Evolutionary conservation across 2,329 filamentous ascomycete species (phyloP).

Genomic region (Didymella glomerata): DNA sequence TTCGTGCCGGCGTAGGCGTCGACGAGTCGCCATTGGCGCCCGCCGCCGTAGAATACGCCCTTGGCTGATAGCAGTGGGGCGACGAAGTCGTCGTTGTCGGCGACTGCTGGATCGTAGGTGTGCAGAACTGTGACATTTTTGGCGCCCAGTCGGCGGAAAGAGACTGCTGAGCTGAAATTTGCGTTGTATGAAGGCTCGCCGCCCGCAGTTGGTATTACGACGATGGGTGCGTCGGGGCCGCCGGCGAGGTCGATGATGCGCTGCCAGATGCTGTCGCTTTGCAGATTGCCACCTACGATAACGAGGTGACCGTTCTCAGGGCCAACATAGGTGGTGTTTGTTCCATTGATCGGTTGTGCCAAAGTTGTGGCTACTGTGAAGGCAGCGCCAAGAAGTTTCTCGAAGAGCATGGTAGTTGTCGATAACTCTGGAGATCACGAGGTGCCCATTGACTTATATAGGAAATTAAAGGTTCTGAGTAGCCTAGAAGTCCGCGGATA

Average conservation of each 20-base stretch:
- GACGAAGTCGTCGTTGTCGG: conserved; percentile 35
- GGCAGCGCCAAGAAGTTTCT: conserved; percentile 9
- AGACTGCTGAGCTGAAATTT: conserved; percentile 31
- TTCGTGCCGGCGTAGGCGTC: conserved; percentile 40
- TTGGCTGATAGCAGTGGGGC: conserved; percentile 31
- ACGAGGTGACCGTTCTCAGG: conserved; percentile 37
- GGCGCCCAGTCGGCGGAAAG: conserved; percentile 31
- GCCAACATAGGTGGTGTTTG: conserved; percentile 32
- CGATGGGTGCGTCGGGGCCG: conserved; percentile 32
- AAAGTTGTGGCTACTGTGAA: conserved; percentile 16
- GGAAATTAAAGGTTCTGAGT: not conserved
- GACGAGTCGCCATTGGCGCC: conserved; percentile 37
- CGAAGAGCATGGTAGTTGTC: conserved; percentile 21
- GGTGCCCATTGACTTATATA: not conserved
- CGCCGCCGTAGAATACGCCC: conserved; percentile 37
- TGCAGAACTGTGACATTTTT: conserved; percentile 37
- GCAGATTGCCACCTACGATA: conserved; percentile 37
- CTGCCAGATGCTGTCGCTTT: conserved; percentile 36
- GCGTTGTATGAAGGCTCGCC: conserved; percentile 33
- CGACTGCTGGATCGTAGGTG: conserved; percentile 35
- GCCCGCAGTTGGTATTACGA: conserved; percentile 37
- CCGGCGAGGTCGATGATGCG: conserved; percentile 39
- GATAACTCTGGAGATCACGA: not conserved
- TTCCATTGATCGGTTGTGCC: conserved; percentile 25
- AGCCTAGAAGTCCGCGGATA: not conserved